Percentiles rank a stretch among this genome's conserved stretches.
Conservation (phyloP, 2,329 filamentous ascomycete species). For the Dendryphion nanum region DNA sequence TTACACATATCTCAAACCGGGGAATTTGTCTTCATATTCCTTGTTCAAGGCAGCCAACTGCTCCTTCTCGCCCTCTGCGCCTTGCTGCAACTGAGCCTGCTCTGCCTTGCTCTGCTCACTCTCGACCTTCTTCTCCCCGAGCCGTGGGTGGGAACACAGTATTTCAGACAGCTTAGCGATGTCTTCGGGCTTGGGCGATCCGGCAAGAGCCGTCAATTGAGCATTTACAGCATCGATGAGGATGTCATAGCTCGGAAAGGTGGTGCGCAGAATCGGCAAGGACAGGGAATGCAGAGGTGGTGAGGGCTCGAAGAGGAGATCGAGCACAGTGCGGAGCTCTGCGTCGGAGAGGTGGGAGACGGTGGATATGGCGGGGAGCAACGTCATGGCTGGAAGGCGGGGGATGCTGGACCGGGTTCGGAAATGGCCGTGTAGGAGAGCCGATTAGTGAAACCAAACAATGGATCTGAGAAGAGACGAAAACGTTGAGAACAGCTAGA, state of each 20-base stretch:
- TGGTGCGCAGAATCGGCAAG: conserved; percentile 62
- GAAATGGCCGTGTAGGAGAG: too few relatives aligned
- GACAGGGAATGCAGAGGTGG: conserved; percentile 70
- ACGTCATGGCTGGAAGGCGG: conserved; percentile 28
- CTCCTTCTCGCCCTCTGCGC: conserved; percentile 52
- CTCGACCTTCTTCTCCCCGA: conserved; percentile 79
- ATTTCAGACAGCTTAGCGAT: conserved; percentile 66
- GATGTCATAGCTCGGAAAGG: conserved; percentile 66
- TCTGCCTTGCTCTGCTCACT: conserved; percentile 78
- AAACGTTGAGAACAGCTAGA: too few relatives aligned
- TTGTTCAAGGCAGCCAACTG: conserved; percentile 64
- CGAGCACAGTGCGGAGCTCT: conserved; percentile 60
- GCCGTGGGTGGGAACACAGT: conserved; percentile 75
- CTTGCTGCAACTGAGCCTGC: conserved; percentile 69
- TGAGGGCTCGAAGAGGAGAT: conserved; percentile 83
- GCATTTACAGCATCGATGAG: conserved; percentile 67
- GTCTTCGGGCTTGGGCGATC: conserved; percentile 44
- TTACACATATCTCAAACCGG: conserved; percentile 77
- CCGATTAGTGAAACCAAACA: too few relatives aligned
- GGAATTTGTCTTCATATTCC: conserved; percentile 78
- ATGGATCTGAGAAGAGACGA: too few relatives aligned
- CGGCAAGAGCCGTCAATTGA: conserved; percentile 52
- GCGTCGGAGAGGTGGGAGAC: conserved; percentile 57
- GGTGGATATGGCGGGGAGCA: conserved; percentile 58
- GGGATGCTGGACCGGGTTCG: too few relatives aligned